phyloP scores from a whole-genome alignment of 768 basidiomycete species.

The Termitomyces sp. region DNA sequence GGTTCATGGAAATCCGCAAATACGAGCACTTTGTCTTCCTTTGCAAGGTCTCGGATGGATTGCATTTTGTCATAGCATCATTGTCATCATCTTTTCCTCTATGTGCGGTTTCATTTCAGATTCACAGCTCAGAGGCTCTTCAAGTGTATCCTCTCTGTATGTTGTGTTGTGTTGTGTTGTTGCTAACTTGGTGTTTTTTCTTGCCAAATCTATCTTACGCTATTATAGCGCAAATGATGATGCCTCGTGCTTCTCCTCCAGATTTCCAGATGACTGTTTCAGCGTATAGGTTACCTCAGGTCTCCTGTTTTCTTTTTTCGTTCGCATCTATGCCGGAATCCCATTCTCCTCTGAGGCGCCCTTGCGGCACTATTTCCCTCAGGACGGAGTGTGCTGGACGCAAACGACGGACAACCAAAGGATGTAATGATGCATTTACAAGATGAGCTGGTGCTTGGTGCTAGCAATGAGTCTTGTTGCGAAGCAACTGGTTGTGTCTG shows the following conservation, averaged over 20 bases:
- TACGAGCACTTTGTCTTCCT: background rate
- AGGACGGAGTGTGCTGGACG: conserved; percentile 12
- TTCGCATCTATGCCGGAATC: conserved; percentile 5
- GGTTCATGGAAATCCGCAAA: background rate
- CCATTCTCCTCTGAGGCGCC: conserved; percentile 16
- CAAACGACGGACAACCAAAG: background rate
- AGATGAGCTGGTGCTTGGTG: conserved; percentile 12
- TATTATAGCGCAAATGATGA: background rate
- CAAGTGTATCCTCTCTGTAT: background rate
- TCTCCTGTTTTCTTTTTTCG: background rate
- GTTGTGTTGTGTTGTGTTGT: background rate
- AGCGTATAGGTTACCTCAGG: background rate
- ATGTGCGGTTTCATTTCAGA: background rate
- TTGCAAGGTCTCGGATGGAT: background rate
- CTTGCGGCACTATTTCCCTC: conserved; percentile 16
- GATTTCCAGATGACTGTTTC: background rate
- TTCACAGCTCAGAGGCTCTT: background rate
- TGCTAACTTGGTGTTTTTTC: conserved; percentile 1
- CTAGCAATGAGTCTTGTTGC: conserved; percentile 12
- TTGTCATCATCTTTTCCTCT: background rate
- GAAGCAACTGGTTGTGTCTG: conserved; percentile 5
- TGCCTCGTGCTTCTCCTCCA: background rate
- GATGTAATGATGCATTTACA: conserved; percentile 16
- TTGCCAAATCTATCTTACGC: background rate
- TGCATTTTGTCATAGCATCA: conserved; percentile 1